phyloP scores from a whole-genome alignment of 495 filamentous ascomycete species.

The Penicillium tannophilum region DNA sequence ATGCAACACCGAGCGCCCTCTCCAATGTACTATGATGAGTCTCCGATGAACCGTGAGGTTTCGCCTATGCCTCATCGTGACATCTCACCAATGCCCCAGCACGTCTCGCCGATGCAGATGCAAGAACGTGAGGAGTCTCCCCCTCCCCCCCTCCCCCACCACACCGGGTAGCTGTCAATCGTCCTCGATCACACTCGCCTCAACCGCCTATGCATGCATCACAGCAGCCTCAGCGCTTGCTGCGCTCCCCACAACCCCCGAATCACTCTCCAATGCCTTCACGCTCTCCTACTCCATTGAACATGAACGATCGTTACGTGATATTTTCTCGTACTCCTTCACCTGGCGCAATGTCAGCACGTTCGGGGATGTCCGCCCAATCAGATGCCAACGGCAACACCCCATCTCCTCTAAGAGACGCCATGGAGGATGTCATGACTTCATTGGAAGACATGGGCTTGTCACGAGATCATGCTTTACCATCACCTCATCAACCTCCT shows the following conservation, averaged over 20 bases:
- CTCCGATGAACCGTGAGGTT: neutral
- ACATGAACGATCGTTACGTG: conserved; percentile 53
- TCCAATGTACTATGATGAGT: conserved; percentile 5
- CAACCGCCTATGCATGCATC: conserved; percentile 13
- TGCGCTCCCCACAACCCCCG: conserved; percentile 24
- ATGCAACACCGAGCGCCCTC: conserved; percentile 9
- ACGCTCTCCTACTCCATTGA: conserved; percentile 42
- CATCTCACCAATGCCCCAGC: conserved; percentile 9
- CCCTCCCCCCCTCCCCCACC: conserved; percentile 49
- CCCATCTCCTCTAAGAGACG: conserved; percentile 86
- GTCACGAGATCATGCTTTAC: conserved; percentile 49
- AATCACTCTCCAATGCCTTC: conserved; percentile 21
- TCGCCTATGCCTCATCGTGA: neutral
- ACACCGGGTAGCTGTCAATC: conserved; percentile 39
- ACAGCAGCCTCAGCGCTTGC: conserved; percentile 8
- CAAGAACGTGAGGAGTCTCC: conserved; percentile 46
- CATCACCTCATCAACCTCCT: conserved; percentile 43
- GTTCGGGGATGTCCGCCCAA: conserved; percentile 44
- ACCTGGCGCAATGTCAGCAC: conserved; percentile 52
- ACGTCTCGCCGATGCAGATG: conserved; percentile 24
- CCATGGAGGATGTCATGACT: conserved; percentile 98
- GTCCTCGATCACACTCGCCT: conserved; percentile 16
- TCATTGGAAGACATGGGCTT: conserved; percentile 88
- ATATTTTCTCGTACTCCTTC: conserved; percentile 58
- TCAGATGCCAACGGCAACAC: conserved; percentile 66